phyloP scores from a whole-genome alignment of 495 filamentous ascomycete species.

The Rhypophila decipiens region DNA sequence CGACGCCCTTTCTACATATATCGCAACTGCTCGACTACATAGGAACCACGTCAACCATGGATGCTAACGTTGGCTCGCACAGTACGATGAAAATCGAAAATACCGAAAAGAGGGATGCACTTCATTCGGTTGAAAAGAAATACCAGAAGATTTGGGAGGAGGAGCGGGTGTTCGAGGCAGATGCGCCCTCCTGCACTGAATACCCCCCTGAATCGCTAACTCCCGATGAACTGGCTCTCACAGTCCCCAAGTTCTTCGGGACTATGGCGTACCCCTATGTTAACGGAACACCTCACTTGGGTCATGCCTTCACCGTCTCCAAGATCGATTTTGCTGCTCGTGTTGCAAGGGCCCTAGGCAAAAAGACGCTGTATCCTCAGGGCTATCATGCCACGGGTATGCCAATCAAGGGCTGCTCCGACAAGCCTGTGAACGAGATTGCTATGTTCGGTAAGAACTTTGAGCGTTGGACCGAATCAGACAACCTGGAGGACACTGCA shows the following conservation, averaged over 20 bases:
- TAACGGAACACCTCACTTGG: slow-evolving; percentile 85
- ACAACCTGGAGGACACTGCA: slow-evolving; percentile 17
- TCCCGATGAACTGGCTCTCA: slow-evolving; percentile 61
- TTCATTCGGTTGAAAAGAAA: slow-evolving; percentile 78
- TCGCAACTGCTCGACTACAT: too few relatives aligned
- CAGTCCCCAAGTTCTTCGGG: slow-evolving; percentile 77
- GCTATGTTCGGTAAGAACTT: slow-evolving; percentile 85
- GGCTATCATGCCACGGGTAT: slow-evolving; percentile 97
- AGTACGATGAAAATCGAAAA: too few relatives aligned
- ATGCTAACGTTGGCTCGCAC: too few relatives aligned
- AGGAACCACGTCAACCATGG: too few relatives aligned
- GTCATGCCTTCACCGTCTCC: slow-evolving; percentile 75
- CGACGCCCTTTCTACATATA: too few relatives aligned
- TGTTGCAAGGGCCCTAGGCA: slow-evolving; percentile 81
- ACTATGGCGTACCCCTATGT: slow-evolving; percentile 88
- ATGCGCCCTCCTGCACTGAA: slow-evolving; percentile 69
- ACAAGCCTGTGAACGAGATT: slow-evolving; percentile 85
- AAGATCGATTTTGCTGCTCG: slow-evolving; percentile 89
- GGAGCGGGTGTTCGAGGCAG: slow-evolving; percentile 64
- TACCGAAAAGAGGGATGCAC: slow-evolving; percentile 79
- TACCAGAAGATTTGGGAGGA: slow-evolving; percentile 80
- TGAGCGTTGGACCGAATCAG: slow-evolving; percentile 60
- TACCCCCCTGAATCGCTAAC: slow-evolving; percentile 61
- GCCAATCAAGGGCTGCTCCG: slow-evolving; percentile 95
- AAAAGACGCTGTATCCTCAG: slow-evolving; percentile 75